A percentile compares a stretch with the other conserved stretches of the same genome.
These are phyloP conservation scores for Trichoderma parareesei DNA, from an alignment of 495 filamentous ascomycete genomes.

Conservation along the genomic window DNA sequence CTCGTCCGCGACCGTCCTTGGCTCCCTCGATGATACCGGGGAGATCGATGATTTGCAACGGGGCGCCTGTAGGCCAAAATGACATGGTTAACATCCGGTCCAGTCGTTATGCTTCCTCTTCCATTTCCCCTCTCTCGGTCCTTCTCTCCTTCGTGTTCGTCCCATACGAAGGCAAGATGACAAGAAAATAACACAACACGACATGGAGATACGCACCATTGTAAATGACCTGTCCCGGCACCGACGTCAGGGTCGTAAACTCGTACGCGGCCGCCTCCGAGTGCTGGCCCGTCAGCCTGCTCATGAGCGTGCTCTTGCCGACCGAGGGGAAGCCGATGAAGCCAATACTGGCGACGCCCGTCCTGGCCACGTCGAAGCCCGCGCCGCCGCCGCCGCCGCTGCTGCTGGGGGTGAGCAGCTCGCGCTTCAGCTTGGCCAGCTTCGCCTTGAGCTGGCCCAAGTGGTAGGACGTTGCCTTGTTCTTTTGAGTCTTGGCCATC, in stretches of 20 bases:
- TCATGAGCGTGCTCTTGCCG: slow-evolving; percentile 97
- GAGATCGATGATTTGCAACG: slow-evolving; percentile 97
- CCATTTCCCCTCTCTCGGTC: neutral
- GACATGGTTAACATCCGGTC: neutral
- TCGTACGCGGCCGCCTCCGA: slow-evolving; percentile 97
- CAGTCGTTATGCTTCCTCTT: neutral
- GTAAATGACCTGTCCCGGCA: slow-evolving; percentile 92
- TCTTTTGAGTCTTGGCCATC: slow-evolving; percentile 97
- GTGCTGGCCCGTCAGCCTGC: slow-evolving; percentile 85
- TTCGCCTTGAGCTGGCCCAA: slow-evolving; percentile 94
- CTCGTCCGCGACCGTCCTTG: slow-evolving; percentile 96
- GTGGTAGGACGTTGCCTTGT: slow-evolving; percentile 89
- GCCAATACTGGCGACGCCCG: slow-evolving; percentile 90
- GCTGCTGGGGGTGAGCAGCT: slow-evolving; percentile 78
- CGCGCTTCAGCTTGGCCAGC: slow-evolving; percentile 93
- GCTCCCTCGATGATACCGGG: slow-evolving; percentile 98
- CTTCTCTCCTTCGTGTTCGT: too few species aligned
- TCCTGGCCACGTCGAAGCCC: slow-evolving; percentile 96
- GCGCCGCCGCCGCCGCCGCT: slow-evolving; percentile 80
- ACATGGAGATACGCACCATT: slow-evolving; percentile 49
- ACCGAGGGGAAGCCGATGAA: slow-evolving; percentile 90
- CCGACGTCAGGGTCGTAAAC: slow-evolving; percentile 95
- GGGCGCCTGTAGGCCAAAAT: slow-evolving; percentile 47
- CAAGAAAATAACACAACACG: neutral
- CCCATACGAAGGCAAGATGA: neutral